Evolutionary conservation across 2,329 filamentous ascomycete species (phyloP).

Genomic region (Blastomyces emzantsi): DNA sequence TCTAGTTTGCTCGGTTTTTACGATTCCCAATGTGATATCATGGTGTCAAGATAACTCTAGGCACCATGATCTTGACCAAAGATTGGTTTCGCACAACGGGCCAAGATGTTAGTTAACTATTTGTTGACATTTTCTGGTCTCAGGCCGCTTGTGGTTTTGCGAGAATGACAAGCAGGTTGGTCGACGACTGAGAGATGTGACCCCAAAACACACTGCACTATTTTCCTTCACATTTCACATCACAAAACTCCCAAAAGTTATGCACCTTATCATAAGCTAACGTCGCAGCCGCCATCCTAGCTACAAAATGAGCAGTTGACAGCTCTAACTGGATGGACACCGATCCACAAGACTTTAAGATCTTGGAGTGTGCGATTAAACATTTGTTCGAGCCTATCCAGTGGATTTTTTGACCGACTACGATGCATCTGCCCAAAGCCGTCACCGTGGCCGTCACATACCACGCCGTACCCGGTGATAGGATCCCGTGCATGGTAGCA

Average conservation of each 20-base stretch:
- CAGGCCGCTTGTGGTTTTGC: not conserved
- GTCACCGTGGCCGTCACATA: not conserved
- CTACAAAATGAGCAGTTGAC: not conserved
- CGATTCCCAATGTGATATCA: not conserved
- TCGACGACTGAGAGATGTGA: not conserved
- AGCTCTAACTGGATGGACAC: not conserved
- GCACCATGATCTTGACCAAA: not conserved
- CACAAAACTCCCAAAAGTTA: not conserved
- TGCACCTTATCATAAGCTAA: not conserved
- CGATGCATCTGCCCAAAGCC: not conserved
- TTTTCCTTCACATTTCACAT: not conserved
- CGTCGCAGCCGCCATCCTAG: not conserved
- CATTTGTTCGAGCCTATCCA: not conserved
- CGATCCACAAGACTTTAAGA: not conserved
- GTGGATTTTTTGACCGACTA: not conserved
- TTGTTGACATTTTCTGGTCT: not conserved
- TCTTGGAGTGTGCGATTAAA: not conserved
- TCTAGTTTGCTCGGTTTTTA: not conserved
- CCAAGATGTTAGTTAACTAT: not conserved
- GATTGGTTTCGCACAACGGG: slow-evolving; percentile 3
- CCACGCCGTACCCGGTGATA: not conserved
- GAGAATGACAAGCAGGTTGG: not conserved
- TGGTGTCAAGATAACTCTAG: not conserved
- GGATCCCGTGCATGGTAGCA: not conserved
- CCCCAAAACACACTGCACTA: not conserved